phyloP scores from a whole-genome alignment of 2,329 filamentous ascomycete genomes.

The Diaporthe sp. region DNA sequence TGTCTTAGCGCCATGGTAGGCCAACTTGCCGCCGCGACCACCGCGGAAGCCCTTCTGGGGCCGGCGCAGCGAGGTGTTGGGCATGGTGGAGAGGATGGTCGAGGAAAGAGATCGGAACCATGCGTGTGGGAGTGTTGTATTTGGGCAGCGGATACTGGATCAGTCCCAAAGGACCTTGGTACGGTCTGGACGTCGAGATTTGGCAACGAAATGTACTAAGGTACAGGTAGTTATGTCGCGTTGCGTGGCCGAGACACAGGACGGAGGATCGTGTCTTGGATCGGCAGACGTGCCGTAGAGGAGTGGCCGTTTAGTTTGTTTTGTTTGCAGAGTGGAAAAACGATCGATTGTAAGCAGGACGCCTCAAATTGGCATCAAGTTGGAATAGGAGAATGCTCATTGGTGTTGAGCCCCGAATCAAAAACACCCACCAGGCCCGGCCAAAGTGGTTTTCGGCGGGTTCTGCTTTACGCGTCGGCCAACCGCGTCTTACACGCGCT shows the following conservation, averaged over 20 bases:
- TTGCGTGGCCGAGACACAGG: conserved; percentile 1
- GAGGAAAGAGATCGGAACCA: not conserved
- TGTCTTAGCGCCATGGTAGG: conserved; percentile 78
- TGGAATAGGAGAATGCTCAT: conserved; percentile 29
- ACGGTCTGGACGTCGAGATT: not conserved
- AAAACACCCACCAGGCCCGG: conserved; percentile 19
- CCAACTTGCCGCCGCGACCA: conserved; percentile 66
- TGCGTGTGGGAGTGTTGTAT: not conserved
- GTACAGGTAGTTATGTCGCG: not conserved
- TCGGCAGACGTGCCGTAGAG: not conserved
- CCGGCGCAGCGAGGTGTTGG: conserved; percentile 71
- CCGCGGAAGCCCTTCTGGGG: conserved; percentile 78
- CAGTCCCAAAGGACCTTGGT: not conserved
- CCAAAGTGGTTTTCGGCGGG: conserved; percentile 36
- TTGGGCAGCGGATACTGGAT: not conserved
- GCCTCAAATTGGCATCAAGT: conserved; percentile 19
- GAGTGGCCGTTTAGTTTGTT: not conserved
- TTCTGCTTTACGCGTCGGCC: conserved; percentile 41
- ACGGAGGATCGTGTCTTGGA: conserved; percentile 15
- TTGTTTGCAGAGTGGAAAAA: not conserved
- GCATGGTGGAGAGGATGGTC: conserved; percentile 60
- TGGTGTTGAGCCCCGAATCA: conserved; percentile 26
- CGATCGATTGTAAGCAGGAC: conserved; percentile 11
- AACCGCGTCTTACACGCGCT: conserved; percentile 41
- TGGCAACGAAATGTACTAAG: not conserved